Base-by-base conservation (phyloP, 2,329 filamentous ascomycete genomes). In the Sarocladiaceae sp. region DNA sequence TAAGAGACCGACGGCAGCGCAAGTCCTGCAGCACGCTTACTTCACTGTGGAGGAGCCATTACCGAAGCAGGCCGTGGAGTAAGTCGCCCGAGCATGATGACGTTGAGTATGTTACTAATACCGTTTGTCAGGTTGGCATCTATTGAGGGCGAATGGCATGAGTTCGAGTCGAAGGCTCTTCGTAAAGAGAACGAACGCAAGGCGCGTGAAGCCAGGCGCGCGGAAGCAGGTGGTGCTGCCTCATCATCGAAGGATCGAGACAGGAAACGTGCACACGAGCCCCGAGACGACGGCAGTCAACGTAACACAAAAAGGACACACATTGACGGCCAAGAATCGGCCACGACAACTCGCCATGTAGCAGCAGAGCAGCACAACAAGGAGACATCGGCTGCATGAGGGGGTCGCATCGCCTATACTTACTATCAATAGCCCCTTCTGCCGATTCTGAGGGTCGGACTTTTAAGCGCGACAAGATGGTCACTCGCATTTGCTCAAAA, bases 131-230 rank as follows among this genome's bases (percentile, higher is more conserved):
- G 85, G 57, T 76, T 98, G 41, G 81, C 83, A 48, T 72, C 82
- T 40, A 75, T 98, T 23, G 80, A 93, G 55, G 93, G 93, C 18
- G 93, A 98, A 56, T 98, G 93, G 93, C 93, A 98, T 60, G 93
- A 98, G 61, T 95, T 97, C 57, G 93, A 98, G 67, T 95, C 88
- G 45, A 98, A 98, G 67, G 90, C 89, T 13, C 73, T 95, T 20
- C 77, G 93, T 24, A 93, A 93, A 54, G 90, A 96, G 62, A 91
- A 89, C 54, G 88, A 93, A 61, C 78, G 79, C 45, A 73, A 71
- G 48, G 74, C 78, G 21, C 68, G 72, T 46, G 75, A 78, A 44
- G 73, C 72, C 6, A 66, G 68, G 3, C 69, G 67, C 33, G 65
- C 67, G 1, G 68, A 69, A 29, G 21, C 18, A 21, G 37, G 19